Base-by-base conservation (phyloP, 495 filamentous ascomycete species). In the Hypoxylon lienhwacheense region DNA sequence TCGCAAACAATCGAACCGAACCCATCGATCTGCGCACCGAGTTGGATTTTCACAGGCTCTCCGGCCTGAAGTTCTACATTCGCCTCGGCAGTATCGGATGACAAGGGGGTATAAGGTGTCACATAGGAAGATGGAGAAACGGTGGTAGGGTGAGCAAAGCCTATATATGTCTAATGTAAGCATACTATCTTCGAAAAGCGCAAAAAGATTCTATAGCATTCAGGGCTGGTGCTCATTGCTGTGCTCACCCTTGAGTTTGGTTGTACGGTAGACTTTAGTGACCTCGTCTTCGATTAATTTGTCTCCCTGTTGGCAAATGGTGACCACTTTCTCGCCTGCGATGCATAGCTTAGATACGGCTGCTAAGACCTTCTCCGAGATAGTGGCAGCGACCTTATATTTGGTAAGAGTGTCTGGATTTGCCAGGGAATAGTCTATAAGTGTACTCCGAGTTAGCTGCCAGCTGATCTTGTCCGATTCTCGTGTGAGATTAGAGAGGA, bases 401-500 rank as follows among this genome's bases (percentile, higher is more conserved):
- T 97, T 98, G 70, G 95, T 96, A 60, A 98, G 81, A 59, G 91
- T 96, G 64, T 97, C 92, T 41, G 93, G 91, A 79, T 97, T 98
- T 75, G 87, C 88, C 67, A 97, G 81, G 53, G 90, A 82, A 79
- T 97, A 95, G 71, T 97, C 93, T 97, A 40, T 7, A 25, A 15
- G 28, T 29, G n/a, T 16, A 14, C 16, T 39, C n/a, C 20, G 28
- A 31, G 25, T 66, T 43, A 66, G 64, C 56, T 40, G 4, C 29
- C 6, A 12, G 20, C 44, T 29, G 40, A 45, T 8, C 17, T 20
- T 34, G 37, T 42, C 45, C 31, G 40, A 52, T 47, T 46, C 51
- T 43, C 40, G 54, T 51, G 44, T n/a, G n/a, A n/a, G n/a, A n/a
- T n/a, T n/a, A n/a, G n/a, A n/a, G n/a, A n/a, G n/a, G n/a, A n/a